phyloP scores from a whole-genome alignment of 2,329 filamentous ascomycete genomes.

The Davidsoniella virescens region DNA sequence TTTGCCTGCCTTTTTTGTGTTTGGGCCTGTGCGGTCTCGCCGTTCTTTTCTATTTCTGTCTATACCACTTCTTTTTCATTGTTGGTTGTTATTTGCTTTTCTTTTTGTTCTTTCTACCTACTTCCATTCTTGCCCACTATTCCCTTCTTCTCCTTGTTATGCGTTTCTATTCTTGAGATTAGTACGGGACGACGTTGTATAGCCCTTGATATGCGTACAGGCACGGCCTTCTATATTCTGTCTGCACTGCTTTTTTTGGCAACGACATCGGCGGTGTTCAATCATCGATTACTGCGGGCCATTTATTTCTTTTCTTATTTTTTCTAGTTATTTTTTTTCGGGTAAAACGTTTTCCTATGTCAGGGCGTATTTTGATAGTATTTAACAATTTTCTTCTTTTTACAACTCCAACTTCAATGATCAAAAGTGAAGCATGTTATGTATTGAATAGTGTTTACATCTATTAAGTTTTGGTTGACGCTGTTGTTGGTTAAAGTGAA shows the following conservation, averaged over 20 bases:
- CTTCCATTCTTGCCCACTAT: not conserved
- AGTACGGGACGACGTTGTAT: not conserved
- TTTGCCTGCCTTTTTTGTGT: slow-evolving; percentile 3
- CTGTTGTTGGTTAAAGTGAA: no score
- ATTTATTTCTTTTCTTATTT: slow-evolving; percentile 1
- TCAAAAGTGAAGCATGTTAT: no score
- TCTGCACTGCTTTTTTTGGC: not conserved
- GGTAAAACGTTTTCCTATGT: slow-evolving; percentile 11
- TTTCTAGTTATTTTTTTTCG: slow-evolving; percentile 8
- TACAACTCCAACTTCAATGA: not conserved
- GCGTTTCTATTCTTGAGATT: not conserved
- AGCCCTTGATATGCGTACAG: not conserved
- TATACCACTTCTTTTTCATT: slow-evolving; percentile 10
- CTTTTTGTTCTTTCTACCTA: not conserved
- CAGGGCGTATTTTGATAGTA: slow-evolving; percentile 12
- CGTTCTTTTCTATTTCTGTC: slow-evolving; percentile 9
- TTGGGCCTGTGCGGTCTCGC: no score
- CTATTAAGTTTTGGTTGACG: no score
- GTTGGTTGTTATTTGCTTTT: slow-evolving; percentile 3
- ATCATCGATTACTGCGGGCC: not conserved
- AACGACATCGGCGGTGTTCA: not conserved
- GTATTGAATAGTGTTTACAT: no score
- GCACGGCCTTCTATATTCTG: not conserved
- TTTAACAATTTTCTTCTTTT: slow-evolving; percentile 2
- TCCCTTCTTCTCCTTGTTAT: slow-evolving; percentile 2